A percentile compares a stretch with the other conserved stretches of the same genome.
Conservation (phyloP, 2,329 filamentous ascomycete genomes). For the Trichoderma cornu-damae region DNA sequence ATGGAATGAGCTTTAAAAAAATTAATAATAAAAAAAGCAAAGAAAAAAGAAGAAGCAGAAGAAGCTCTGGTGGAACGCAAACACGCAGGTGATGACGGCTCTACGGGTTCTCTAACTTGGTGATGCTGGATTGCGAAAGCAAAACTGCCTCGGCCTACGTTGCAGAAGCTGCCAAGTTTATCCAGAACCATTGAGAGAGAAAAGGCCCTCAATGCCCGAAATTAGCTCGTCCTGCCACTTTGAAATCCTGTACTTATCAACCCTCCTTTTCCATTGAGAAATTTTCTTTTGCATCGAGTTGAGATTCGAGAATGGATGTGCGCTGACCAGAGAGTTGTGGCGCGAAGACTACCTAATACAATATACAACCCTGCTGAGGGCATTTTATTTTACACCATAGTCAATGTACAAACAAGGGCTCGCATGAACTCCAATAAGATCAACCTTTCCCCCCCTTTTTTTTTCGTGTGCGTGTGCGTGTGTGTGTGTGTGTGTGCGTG, state of each 20-base stretch:
- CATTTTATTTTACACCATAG: conserved; percentile 2
- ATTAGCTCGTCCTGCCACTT: background rate
- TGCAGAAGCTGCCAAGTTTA: too few relatives aligned
- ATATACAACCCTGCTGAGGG: conserved; percentile 2
- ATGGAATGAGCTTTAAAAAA: background rate
- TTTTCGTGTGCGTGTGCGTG: too few relatives aligned
- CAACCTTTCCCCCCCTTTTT: background rate
- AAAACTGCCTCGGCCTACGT: background rate
- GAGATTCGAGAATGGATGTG: background rate
- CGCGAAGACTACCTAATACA: background rate
- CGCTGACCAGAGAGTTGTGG: background rate
- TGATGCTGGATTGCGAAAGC: background rate
- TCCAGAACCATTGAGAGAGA: background rate
- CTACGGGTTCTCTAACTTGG: background rate
- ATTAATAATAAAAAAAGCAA: too few relatives aligned
- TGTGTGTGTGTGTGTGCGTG: too few relatives aligned
- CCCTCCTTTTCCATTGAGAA: background rate
- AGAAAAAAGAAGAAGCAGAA: background rate
- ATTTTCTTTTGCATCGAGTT: background rate
- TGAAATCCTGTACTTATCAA: background rate
- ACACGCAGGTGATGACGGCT: background rate
- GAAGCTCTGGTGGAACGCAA: background rate
- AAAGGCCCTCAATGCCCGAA: background rate
- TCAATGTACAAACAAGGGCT: conserved; percentile 3
- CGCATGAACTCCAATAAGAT: conserved; percentile 1